Conservation (phyloP, 176 grass and related monocot species). For the Ensete ventricosum region DNA sequence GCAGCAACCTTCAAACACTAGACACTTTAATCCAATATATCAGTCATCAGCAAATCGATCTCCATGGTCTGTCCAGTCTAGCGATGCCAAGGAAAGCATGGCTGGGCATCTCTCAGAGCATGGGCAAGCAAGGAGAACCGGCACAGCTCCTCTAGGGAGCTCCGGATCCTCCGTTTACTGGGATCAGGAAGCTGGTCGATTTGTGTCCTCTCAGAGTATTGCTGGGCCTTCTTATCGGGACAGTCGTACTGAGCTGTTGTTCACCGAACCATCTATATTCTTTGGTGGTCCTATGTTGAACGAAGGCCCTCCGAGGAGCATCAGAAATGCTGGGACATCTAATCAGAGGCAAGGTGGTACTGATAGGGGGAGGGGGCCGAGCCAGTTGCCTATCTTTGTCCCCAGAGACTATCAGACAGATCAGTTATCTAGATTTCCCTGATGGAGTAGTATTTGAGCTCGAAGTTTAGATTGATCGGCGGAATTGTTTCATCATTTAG, state of each 20-base stretch:
- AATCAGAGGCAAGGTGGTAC: conserved; percentile 26
- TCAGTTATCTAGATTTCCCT: conserved; percentile 43
- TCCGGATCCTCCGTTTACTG: conserved; percentile 20
- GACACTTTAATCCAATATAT: conserved; percentile 82
- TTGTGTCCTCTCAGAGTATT: conserved; percentile 23
- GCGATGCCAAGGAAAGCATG: conserved; percentile 23
- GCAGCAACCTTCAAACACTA: conserved; percentile 31
- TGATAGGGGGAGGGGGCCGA: conserved; percentile 26
- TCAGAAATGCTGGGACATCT: conserved; percentile 42
- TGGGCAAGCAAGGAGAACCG: conserved; percentile 26
- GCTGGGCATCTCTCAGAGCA: conserved; percentile 5
- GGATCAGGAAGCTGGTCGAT: conserved; percentile 24
- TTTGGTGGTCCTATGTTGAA: conserved; percentile 32
- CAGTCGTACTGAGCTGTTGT: conserved; percentile 31
- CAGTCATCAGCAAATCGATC: conserved; percentile 66
- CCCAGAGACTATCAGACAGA: conserved; percentile 57
- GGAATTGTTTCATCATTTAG: background rate
- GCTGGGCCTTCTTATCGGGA: conserved; percentile 34
- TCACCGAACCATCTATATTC: conserved; percentile 14
- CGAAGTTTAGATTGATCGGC: background rate
- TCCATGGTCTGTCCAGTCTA: conserved; percentile 37
- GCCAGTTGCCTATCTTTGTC: conserved; percentile 69
- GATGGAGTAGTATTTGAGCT: conserved; percentile 4
- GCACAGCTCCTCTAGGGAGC: conserved; percentile 15
- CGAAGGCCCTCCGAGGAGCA: conserved; percentile 52